Evolutionary conservation across 2,329 filamentous ascomycete species (phyloP).

Genomic region (Apiospora marii): DNA sequence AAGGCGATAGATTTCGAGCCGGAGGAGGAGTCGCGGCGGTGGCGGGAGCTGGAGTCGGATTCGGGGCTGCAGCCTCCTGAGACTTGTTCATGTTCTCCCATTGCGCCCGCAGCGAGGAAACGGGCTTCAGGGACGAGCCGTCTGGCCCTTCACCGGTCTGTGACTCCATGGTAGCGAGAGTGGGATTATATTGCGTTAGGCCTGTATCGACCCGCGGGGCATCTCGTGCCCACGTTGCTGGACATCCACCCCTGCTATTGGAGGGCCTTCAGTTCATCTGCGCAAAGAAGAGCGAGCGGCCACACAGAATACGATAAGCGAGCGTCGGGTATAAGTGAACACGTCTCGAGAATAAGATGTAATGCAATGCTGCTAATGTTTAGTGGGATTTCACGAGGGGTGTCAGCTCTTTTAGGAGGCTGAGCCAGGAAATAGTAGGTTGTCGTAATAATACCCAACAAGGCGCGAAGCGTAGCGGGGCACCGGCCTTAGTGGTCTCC

Average conservation of each 20-base stretch:
- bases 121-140: constrained; percentile 81
- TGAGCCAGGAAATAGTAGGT: constrained; percentile 21
- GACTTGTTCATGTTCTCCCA: constrained; percentile 78
- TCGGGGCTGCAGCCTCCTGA: constrained; percentile 44
- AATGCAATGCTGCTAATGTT: constrained; percentile 21
- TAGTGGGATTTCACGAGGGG: constrained; percentile 13
- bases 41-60: constrained; percentile 30
- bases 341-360: constrained; percentile 6
- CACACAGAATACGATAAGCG: constrained; percentile 4
- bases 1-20: constrained; percentile 43
- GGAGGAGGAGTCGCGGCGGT: constrained; percentile 44
- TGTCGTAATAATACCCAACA: constrained; percentile 23
- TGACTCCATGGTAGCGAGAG: constrained; percentile 49
- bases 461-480: constrained; percentile 14
- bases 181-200: constrained; percentile 20
- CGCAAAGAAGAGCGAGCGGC: constrained; percentile 15
- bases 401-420: constrained; percentile 21
- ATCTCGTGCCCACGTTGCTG: constrained; percentile 17
- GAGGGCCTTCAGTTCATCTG: constrained; percentile 22
- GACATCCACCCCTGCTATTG: constrained; percentile 16
- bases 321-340: constrained; percentile 9
- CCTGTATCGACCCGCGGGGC: constrained; percentile 20
- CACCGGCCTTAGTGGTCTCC: constrained; percentile 3
- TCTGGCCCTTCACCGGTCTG: constrained; percentile 68
- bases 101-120: constrained; percentile 80